These are phyloP conservation scores for Cucurbita pepo DNA, from an alignment of 306 rosid species.

Conservation along the genomic window DNA sequence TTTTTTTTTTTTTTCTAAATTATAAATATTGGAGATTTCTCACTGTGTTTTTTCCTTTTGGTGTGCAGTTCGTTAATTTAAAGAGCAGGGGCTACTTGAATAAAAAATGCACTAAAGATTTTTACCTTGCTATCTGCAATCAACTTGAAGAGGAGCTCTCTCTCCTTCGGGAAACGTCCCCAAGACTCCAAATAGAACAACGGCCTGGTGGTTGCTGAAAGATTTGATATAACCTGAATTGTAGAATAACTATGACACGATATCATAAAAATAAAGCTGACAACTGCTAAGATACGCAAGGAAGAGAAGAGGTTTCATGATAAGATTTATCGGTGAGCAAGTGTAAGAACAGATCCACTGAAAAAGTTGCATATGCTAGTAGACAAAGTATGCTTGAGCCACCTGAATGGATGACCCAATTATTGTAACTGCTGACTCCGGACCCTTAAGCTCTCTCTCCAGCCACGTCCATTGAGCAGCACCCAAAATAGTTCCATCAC, in stretches of 20 bases:
- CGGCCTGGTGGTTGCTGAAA: slow-evolving; percentile 49
- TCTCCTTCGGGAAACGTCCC: slow-evolving; percentile 79
- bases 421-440: slow-evolving; percentile 46
- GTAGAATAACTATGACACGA: not conserved
- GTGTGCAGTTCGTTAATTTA: not conserved
- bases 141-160: slow-evolving; percentile 53
- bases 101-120: not conserved
- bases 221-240: slow-evolving; percentile 69
- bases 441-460: slow-evolving; percentile 48
- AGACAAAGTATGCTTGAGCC: not conserved
- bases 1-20: not conserved
- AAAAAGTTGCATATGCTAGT: not conserved
- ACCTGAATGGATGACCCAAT: slow-evolving; percentile 79
- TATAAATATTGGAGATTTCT: not conserved
- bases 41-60: not conserved
- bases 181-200: slow-evolving; percentile 55
- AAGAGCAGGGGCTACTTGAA: too few species aligned
- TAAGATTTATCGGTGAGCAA: not conserved
- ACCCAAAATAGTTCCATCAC: slow-evolving; percentile 69
- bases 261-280: not conserved
- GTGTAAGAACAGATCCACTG: not conserved
- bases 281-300: not conserved
- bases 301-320: not conserved
- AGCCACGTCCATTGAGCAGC: slow-evolving; percentile 63
- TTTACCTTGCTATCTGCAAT: slow-evolving; percentile 56